These are phyloP conservation scores for Bryoglossum gracile DNA, from an alignment of 495 filamentous ascomycete genomes.

Conservation along the genomic window DNA sequence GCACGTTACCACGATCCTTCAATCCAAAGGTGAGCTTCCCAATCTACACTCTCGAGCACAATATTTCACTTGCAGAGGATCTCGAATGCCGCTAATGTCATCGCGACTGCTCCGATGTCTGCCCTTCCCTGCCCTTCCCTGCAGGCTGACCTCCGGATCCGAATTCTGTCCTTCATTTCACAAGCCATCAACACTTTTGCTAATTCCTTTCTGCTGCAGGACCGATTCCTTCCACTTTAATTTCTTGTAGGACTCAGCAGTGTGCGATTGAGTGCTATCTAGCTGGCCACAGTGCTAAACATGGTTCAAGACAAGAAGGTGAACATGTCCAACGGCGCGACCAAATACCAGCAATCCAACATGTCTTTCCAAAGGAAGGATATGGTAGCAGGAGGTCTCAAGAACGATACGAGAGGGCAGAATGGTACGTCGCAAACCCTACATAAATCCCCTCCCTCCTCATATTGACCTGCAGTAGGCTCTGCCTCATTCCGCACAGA, in stretches of 20 bases:
- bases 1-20: not conserved
- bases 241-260: no score
- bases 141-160: no score
- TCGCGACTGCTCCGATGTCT: no score
- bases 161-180: no score
- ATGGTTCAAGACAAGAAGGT: conserved; percentile 25
- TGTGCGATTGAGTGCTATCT: conserved; percentile 2
- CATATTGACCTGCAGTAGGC: conserved; percentile 13
- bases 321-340: conserved; percentile 34
- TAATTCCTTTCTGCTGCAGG: no score
- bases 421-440: conserved; percentile 54
- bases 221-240: no score
- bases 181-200: no score
- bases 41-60: no score
- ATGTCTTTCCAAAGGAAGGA: conserved; percentile 81
- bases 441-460: not conserved
- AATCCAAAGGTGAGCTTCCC: conserved; percentile 15
- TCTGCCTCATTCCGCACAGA: conserved; percentile 68
- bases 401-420: conserved; percentile 44
- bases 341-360: conserved; percentile 32
- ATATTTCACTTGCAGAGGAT: no score
- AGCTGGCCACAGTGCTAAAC: conserved; percentile 28
- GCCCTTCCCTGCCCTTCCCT: no score
- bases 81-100: no score
- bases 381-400: conserved; percentile 43